Base-by-base conservation (phyloP, 2,329 filamentous ascomycete genomes). In the Fusarium sp. region DNA sequence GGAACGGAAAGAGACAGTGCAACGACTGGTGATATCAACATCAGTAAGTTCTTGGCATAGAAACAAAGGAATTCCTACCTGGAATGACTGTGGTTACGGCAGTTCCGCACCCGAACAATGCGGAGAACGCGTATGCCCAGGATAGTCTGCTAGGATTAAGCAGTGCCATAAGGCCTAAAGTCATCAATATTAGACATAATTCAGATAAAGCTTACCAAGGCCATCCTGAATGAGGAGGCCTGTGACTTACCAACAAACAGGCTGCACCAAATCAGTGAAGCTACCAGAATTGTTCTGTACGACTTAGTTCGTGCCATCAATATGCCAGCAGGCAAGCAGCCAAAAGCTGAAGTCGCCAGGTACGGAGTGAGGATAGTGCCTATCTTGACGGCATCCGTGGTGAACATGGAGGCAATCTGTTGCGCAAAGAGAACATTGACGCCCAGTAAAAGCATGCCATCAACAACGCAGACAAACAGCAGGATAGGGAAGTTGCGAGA, bases 21-120 rank as follows among this genome's bases (percentile, higher is more conserved):
- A 15, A 54, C 50, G 7, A 38, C 50, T 52, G 9, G 6, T 0
- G 0, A 26, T 12, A 14, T 8, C 2, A 17, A 12, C 2, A 12
- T 52, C 13, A 15, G 18, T 8, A 26, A 36, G 4, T 4, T 0
- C 4, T 47, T 28, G 3, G 20, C 24, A 28, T 8, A 28, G 4
- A 4, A 0, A 15, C 12, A 22, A 15, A 24, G 44, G 13, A 22
- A 22, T 3, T 22, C 26, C 18, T 28, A 47, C 50, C 50, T 36
- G 50, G 50, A 11, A 52, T 52, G 9, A 52, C 50, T 26, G 32
- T 52, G 5, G 50, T 52, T 3, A 52, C 50, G 3, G 50, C 50
- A 52, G 50, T 52, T 36, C 50, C 50, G 13, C 50, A 52, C 22
- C 50, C 50, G 10, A 52, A 36, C 12, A 36, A 3, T 17, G 50